Evolutionary conservation across 2,329 filamentous ascomycete genomes (phyloP).

Genomic region (Lithohypha guttulata): DNA sequence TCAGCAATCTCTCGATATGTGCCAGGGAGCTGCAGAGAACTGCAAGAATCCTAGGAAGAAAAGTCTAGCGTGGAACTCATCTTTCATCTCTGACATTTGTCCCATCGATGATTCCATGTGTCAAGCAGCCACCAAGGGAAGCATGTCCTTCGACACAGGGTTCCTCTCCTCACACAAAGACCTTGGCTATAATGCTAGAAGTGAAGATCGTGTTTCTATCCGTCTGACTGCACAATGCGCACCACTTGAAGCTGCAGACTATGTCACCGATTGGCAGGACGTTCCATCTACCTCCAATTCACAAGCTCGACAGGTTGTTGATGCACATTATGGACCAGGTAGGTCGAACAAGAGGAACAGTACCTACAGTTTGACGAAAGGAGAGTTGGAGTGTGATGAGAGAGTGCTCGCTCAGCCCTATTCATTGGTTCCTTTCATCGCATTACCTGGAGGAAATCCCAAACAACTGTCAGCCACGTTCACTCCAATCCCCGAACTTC

Average conservation of each 20-base stretch:
- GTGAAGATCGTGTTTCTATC: conserved; percentile 4
- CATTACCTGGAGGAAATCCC: conserved; percentile 2
- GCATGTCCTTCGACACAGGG: conserved; percentile 11
- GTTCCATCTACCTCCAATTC: conserved; percentile 1
- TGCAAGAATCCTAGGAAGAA: conserved; percentile 1
- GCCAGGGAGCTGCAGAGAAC: not conserved
- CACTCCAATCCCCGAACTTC: conserved; percentile 4
- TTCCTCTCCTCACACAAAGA: conserved; percentile 9
- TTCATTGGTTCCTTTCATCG: conserved; percentile 2
- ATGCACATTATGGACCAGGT: conserved; percentile 7
- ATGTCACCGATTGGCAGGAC: conserved; percentile 9
- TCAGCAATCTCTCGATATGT: conserved; percentile 11
- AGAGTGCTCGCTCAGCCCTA: conserved; percentile 4
- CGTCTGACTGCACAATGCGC: conserved; percentile 10
- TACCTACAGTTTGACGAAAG: conserved; percentile 2
- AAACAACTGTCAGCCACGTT: not conserved
- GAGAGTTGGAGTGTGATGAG: conserved; percentile 7
- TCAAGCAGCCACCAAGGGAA: conserved; percentile 7
- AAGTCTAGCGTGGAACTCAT: not conserved
- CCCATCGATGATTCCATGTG: conserved; percentile 7
- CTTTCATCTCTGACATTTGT: not conserved
- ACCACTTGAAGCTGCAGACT: conserved; percentile 5
- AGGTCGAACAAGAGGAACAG: conserved; percentile 2
- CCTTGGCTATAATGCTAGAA: conserved; percentile 10
- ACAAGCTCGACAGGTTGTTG: conserved; percentile 3